A percentile compares a stretch with the other conserved stretches of the same genome.
Conservation (phyloP, 164 flowering plant genomes). For the Aristolochia californica region DNA sequence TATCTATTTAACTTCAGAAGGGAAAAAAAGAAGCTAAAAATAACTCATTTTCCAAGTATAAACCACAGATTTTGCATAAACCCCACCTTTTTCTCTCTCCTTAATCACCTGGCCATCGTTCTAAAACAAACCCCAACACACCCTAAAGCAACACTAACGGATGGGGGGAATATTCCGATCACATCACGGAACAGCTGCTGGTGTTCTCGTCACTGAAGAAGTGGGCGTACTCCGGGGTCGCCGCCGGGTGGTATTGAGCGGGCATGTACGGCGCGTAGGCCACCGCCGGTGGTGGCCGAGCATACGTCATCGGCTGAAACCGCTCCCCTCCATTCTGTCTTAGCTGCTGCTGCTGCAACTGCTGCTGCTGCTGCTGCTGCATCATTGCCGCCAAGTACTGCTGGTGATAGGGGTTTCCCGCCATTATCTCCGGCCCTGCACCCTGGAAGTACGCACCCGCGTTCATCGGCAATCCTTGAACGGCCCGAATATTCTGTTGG, state of each 20-base stretch:
- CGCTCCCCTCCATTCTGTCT: constrained; percentile 57
- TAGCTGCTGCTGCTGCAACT: too few species aligned
- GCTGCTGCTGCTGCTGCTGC: constrained; percentile 82
- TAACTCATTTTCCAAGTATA: constrained; percentile 1
- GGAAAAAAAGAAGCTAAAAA: neutral
- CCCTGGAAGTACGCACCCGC: constrained; percentile 45
- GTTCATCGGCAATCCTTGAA: constrained; percentile 62
- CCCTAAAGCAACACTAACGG: constrained; percentile 5
- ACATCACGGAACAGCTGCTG: constrained; percentile 80
- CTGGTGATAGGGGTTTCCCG: constrained; percentile 56
- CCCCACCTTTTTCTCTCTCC: too few species aligned
- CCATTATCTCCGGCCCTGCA: constrained; percentile 37
- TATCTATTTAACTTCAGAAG: constrained; percentile 1
- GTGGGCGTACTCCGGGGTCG: constrained; percentile 29
- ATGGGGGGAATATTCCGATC: constrained; percentile 14
- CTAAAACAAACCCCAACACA: neutral
- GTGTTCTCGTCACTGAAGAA: constrained; percentile 87
- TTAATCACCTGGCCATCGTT: too few species aligned
- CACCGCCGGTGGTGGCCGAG: constrained; percentile 66
- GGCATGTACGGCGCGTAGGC: constrained; percentile 51
- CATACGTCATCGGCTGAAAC: constrained; percentile 89
- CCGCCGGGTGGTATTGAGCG: constrained; percentile 26
- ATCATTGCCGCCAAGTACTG: constrained; percentile 51
- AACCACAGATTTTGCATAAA: neutral
- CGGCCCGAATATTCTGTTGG: constrained; percentile 48